phyloP scores from a whole-genome alignment of 768 basidiomycete species.

The Baorangia bicolor region DNA sequence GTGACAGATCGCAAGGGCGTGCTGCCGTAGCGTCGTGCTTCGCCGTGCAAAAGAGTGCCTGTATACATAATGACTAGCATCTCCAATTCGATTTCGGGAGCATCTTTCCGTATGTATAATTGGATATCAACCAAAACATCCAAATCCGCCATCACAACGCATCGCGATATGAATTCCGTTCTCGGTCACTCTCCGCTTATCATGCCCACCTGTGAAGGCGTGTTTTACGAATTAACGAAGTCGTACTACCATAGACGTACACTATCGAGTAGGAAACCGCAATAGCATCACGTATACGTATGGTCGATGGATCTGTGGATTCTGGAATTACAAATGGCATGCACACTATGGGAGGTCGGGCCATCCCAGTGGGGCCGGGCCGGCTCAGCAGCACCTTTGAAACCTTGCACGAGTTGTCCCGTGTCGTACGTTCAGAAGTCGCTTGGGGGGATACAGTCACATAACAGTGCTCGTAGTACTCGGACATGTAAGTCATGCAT shows the following conservation, averaged over 20 bases:
- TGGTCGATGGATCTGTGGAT: not conserved
- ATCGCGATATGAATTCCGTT: not conserved
- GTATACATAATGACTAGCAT: not conserved
- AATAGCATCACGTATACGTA: too few relatives aligned
- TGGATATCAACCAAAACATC: not conserved
- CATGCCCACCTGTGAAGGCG: constrained; percentile 3
- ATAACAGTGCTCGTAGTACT: too few relatives aligned
- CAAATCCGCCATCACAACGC: not conserved
- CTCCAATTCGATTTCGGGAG: not conserved
- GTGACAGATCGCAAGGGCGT: constrained; percentile 2
- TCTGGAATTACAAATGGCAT: too few relatives aligned
- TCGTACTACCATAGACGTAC: too few relatives aligned
- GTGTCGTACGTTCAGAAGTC: too few relatives aligned
- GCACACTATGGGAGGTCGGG: too few relatives aligned
- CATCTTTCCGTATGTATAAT: not conserved
- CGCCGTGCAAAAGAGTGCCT: constrained; percentile 3
- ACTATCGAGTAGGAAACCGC: too few relatives aligned
- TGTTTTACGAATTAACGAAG: constrained; percentile 20
- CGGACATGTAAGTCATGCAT: too few relatives aligned
- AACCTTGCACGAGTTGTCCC: too few relatives aligned
- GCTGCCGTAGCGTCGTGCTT: not conserved
- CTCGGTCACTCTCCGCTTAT: not conserved
- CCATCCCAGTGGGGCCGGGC: too few relatives aligned
- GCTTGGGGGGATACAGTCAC: too few relatives aligned
- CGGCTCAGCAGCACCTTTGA: too few relatives aligned